A percentile compares a stretch with the other conserved stretches of the same genome.
phyloP scores from a whole-genome alignment of 768 basidiomycete genomes.

The Podaxis sp. region DNA sequence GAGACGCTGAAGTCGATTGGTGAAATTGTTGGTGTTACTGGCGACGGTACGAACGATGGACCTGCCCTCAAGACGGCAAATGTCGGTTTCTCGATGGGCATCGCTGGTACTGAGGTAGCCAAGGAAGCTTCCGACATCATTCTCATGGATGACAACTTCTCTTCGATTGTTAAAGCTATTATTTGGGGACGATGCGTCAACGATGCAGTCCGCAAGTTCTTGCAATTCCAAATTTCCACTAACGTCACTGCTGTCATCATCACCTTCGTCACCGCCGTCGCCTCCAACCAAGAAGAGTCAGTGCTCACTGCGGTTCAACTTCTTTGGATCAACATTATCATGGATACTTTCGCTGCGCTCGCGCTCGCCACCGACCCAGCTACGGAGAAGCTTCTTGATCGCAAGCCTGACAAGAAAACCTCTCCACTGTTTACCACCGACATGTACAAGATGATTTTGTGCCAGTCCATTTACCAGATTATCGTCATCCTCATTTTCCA shows the following conservation, averaged over 20 bases:
- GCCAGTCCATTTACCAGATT: constrained; percentile 89
- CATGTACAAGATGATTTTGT: constrained; percentile 96
- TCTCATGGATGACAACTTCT: constrained; percentile 96
- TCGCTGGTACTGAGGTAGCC: constrained; percentile 96
- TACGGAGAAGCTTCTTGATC: constrained; percentile 71
- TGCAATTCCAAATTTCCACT: constrained; percentile 93
- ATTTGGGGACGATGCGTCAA: constrained; percentile 99
- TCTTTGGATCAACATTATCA: constrained; percentile 98
- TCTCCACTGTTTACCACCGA: constrained; percentile 88
- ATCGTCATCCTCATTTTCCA: constrained; percentile 84
- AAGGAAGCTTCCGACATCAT: constrained; percentile 99
- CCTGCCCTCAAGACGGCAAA: constrained; percentile 94
- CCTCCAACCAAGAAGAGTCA: constrained; percentile 71
- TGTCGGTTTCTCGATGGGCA: constrained; percentile 97
- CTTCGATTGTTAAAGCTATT: constrained; percentile 95
- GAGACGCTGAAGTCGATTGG: constrained; percentile 83
- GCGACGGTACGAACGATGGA: constrained; percentile 98
- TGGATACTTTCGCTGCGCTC: constrained; percentile 98
- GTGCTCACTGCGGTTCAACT: constrained; percentile 96
- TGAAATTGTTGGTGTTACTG: constrained; percentile 93
- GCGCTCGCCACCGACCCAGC: constrained; percentile 98
- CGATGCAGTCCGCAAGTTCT: constrained; percentile 95
- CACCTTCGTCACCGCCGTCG: constrained; percentile 88
- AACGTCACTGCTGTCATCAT: constrained; percentile 96
- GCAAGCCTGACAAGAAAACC: constrained; percentile 88